A percentile compares a stretch with the other conserved stretches of the same genome.
phyloP scores from a whole-genome alignment of 768 basidiomycete species.

The Tylopilus sp. region DNA sequence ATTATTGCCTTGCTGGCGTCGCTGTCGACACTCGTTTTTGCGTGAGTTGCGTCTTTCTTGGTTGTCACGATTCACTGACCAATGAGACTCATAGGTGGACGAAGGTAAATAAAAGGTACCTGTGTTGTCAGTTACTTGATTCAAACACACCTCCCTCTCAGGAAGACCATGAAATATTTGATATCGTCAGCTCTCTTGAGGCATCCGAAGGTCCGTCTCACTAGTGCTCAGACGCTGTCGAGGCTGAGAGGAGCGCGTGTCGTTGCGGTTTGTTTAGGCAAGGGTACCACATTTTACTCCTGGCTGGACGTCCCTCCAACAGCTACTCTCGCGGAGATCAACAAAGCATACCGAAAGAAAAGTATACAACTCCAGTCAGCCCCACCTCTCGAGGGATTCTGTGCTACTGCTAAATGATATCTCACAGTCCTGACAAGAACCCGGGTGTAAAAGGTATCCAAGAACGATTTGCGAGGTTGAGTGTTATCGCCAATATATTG shows the following conservation, averaged over 20 bases:
- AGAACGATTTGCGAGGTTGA: conserved; percentile 89
- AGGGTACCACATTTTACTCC: conserved; percentile 93
- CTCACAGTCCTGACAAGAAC: conserved; percentile 93
- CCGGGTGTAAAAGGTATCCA: conserved; percentile 76
- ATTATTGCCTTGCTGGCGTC: conserved; percentile 48
- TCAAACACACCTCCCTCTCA: conserved; percentile 30
- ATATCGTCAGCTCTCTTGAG: conserved; percentile 81
- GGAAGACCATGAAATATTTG: conserved; percentile 97
- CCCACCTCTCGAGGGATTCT: background rate
- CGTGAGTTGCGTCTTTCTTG: conserved; percentile 44
- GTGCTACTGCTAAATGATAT: conserved; percentile 1
- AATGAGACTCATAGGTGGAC: conserved; percentile 55
- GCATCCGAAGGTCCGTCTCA: conserved; percentile 62
- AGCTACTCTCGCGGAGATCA: conserved; percentile 73
- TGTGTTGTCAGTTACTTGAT: conserved; percentile 6
- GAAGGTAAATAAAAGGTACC: conserved; percentile 34
- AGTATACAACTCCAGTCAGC: conserved; percentile 88
- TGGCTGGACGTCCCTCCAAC: conserved; percentile 80
- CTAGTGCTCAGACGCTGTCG: background rate
- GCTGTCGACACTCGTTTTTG: conserved; percentile 50
- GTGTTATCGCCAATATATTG: conserved; percentile 80
- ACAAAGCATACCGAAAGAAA: conserved; percentile 88
- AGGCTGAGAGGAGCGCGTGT: background rate
- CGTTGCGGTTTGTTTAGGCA: conserved; percentile 43
- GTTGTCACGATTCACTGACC: background rate